Evolutionary conservation across 768 basidiomycete genomes (phyloP), one percentile per base, ranked within the genome.

Genomic region (Hysterangium stoloniferum): DNA sequence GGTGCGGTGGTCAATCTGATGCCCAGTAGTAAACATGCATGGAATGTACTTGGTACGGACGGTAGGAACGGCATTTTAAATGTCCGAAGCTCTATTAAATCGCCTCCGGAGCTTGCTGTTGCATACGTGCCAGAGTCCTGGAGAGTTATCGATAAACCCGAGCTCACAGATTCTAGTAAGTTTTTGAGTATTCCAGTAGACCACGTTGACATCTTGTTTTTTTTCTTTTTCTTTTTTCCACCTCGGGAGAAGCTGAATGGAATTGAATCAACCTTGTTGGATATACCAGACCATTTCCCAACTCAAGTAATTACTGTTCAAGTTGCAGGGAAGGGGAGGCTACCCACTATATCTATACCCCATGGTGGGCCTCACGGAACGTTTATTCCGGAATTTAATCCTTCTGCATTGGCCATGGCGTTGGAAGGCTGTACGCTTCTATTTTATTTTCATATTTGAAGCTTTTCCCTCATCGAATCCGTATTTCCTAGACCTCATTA

Each of bases 321-420:
- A 1, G 17, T n/a, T 40, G 9, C 54, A 0, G 19, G 24, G 17
- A 40, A 29, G 4, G 40, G 40, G 5, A 61, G 60, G 17, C 68
- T 68, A 1, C 71, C 61, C 3, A 47, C 61, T 45, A 65, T 86
- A 43, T 75, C 74, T 0, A 59, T 68, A 12, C 72, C 74, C 6
- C 84, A 85, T 52, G 84, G 83, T 8, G 83, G 84, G 1, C 83
- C 84, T 0, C 82, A 85, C 57, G 68, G 59, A 0, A 67, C 70
- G 1, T 66, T 58, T 3, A 71, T 71, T 0, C 79, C 76, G 0
- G 67, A 70, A 0, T 86, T 80, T 57, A 63, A 60, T 3, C 62
- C 80, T 0, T 48, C 57, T 11, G 65, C 61, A 0, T 70, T 68
- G 0, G 75, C 75, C 0, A 63, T 77, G 8, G 79, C 72, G 2